phyloP scores from a whole-genome alignment of 176 grass and related monocot species.

The Thinopyrum elongatum region DNA sequence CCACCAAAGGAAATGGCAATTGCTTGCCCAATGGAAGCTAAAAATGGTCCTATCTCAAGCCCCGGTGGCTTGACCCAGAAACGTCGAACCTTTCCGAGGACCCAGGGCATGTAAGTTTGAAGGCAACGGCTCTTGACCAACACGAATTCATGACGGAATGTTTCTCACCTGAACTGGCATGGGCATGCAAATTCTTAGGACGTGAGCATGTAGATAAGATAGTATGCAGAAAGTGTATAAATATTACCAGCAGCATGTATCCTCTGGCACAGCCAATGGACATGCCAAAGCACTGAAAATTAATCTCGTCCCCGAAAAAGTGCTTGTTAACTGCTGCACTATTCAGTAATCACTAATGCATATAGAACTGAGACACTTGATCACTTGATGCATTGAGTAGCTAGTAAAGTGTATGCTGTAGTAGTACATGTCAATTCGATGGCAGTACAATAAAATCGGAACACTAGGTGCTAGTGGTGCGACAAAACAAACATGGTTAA shows the following conservation, averaged over 20 bases:
- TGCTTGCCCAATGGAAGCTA: background rate
- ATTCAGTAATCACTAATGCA: too few relatives aligned
- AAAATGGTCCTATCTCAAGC: too few relatives aligned
- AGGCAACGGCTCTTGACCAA: background rate
- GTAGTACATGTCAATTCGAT: too few relatives aligned
- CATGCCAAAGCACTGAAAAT: background rate
- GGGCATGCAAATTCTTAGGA: background rate
- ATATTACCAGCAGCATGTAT: background rate
- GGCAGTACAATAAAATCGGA: background rate
- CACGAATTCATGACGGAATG: background rate
- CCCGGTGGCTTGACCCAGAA: background rate
- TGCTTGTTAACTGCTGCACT: background rate
- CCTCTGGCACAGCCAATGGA: background rate
- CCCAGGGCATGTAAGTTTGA: background rate
- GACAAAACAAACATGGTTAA: background rate
- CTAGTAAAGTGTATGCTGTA: too few relatives aligned
- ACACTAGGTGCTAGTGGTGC: background rate
- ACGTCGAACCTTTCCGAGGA: background rate
- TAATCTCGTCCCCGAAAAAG: background rate
- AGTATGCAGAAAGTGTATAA: background rate
- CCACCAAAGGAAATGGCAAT: background rate
- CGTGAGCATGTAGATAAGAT: background rate
- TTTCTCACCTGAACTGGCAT: background rate
- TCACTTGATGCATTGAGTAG: background rate
- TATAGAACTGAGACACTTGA: background rate